phyloP scores from a whole-genome alignment of 2,329 filamentous ascomycete species.

The Fusarium sp. region DNA sequence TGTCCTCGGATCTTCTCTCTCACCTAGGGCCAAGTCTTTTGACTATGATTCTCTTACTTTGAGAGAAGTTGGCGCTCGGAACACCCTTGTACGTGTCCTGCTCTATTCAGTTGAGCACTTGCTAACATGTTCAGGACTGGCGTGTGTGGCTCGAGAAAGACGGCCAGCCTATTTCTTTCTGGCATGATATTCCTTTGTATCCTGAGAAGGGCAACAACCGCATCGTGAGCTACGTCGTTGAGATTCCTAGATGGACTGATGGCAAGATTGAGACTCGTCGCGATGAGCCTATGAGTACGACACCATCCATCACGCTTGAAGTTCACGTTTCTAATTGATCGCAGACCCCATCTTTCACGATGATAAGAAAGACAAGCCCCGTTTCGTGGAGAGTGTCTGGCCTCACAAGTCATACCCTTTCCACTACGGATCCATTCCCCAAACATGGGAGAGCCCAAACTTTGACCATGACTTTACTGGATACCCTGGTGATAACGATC shows the following conservation, averaged over 20 bases:
- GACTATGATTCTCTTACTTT: conserved; percentile 47
- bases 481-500: conserved; percentile 55
- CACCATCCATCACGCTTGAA: no score
- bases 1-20: conserved; percentile 24
- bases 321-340: no score
- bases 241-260: conserved; percentile 57
- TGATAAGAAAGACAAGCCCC: conserved; percentile 50
- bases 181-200: conserved; percentile 57
- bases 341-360: conserved; percentile 56
- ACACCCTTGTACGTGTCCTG: conserved; percentile 48
- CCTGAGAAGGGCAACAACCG: conserved; percentile 50
- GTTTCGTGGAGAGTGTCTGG: conserved; percentile 57
- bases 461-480: conserved; percentile 54
- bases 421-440: conserved; percentile 57
- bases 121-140: conserved; percentile 50
- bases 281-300: conserved; percentile 50
- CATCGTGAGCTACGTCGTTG: conserved; percentile 54
- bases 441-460: conserved; percentile 59
- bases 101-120: accelerated
- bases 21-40: conserved; percentile 34
- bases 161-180: conserved; percentile 54
- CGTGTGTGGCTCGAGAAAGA: conserved; percentile 55
- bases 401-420: conserved; percentile 58
- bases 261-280: conserved; percentile 55
- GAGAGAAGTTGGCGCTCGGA: conserved; percentile 53